Conservation (phyloP, 768 basidiomycete genomes). For the Pulveroboletus sp. region DNA sequence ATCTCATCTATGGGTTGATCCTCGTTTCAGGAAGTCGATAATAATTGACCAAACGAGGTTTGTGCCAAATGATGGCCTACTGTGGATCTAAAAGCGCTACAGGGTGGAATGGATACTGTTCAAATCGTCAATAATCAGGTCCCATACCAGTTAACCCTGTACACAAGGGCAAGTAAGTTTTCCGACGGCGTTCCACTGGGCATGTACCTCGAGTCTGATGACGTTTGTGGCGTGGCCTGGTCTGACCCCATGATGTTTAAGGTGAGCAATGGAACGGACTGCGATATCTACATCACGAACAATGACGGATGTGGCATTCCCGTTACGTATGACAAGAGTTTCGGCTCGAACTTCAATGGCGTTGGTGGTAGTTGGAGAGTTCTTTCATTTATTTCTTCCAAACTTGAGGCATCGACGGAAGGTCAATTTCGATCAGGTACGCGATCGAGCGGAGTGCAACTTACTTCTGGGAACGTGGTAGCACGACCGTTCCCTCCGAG, state of each 20-base stretch:
- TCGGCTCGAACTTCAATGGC: constrained; percentile 31
- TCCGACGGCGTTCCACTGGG: background rate
- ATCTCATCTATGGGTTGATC: background rate
- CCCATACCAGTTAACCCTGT: constrained; percentile 26
- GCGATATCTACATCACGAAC: constrained; percentile 20
- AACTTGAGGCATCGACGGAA: background rate
- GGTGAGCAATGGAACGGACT: constrained; percentile 17
- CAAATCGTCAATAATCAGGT: constrained; percentile 28
- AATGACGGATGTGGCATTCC: constrained; percentile 32
- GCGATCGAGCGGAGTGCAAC: constrained; percentile 28
- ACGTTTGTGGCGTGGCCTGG: background rate
- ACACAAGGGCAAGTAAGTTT: constrained; percentile 15
- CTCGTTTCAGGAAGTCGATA: constrained; percentile 17
- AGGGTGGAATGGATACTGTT: constrained; percentile 28
- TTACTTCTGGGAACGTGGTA: constrained; percentile 38
- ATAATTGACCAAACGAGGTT: constrained; percentile 17
- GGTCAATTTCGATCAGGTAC: constrained; percentile 23
- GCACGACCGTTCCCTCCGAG: constrained; percentile 29
- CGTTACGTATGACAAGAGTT: constrained; percentile 22
- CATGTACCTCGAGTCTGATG: constrained; percentile 1
- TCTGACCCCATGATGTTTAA: constrained; percentile 3
- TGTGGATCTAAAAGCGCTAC: background rate
- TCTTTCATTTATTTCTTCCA: background rate
- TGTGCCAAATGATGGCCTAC: background rate
- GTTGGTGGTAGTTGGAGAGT: constrained; percentile 32